These are phyloP conservation scores for Dactylellina drechsleri DNA, from an alignment of 2,329 filamentous ascomycete species.

Conservation along the genomic window DNA sequence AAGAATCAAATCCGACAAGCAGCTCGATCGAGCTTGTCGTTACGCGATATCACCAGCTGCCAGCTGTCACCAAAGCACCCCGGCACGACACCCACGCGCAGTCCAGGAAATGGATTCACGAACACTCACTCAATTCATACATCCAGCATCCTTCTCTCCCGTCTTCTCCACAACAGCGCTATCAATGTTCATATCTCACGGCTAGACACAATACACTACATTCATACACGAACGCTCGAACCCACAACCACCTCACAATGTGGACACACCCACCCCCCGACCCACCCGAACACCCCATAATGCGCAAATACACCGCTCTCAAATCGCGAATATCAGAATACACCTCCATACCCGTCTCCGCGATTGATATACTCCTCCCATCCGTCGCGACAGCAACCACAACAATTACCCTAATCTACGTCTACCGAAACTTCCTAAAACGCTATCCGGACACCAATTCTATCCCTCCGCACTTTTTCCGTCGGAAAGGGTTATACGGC, in stretches of 20 bases:
- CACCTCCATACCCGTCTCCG: constrained; percentile 38
- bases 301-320: constrained; percentile 32
- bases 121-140: not conserved
- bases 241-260: constrained; percentile 10
- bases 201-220: not conserved
- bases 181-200: constrained; percentile 8
- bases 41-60: constrained; percentile 38
- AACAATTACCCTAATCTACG: constrained; percentile 67
- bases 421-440: constrained; percentile 81
- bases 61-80: constrained; percentile 30
- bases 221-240: too few species aligned
- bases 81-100: constrained; percentile 22
- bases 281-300: constrained; percentile 30
- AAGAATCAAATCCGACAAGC: not conserved
- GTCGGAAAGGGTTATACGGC: constrained; percentile 80
- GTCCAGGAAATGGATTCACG: constrained; percentile 26
- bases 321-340: constrained; percentile 28
- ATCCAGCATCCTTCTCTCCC: not conserved
- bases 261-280: constrained; percentile 46
- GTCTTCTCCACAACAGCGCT: not conserved
- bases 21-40: constrained; percentile 12
- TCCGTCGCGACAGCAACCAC: constrained; percentile 65
- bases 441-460: constrained; percentile 81
- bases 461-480: constrained; percentile 79
- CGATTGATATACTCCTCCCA: constrained; percentile 45